phyloP scores from a whole-genome alignment of 768 basidiomycete species.

The Tulasnella calospora region DNA sequence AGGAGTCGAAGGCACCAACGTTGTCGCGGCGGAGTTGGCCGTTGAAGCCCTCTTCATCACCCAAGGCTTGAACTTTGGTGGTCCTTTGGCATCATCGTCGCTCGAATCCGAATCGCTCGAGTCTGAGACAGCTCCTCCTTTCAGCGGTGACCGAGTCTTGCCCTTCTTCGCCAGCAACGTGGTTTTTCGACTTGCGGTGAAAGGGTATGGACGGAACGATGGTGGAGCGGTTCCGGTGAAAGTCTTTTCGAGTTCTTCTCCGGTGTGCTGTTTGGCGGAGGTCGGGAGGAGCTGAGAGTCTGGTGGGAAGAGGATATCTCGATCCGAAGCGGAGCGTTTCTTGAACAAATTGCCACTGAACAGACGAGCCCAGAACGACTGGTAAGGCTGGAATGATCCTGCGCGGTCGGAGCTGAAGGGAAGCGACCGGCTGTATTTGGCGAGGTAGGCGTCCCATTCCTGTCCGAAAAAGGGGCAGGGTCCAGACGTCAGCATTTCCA shows the following conservation, averaged over 20 bases:
- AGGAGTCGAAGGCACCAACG: background rate
- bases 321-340: background rate
- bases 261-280: background rate
- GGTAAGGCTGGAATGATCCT: constrained; percentile 52
- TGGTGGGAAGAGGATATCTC: constrained; percentile 19
- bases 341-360: constrained; percentile 34
- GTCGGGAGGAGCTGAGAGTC: constrained; percentile 19
- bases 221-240: background rate
- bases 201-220: constrained; percentile 3
- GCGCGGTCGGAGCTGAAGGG: constrained; percentile 48
- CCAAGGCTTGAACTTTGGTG: constrained; percentile 19
- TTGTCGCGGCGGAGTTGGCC: background rate
- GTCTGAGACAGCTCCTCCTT: background rate
- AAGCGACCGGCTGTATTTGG: constrained; percentile 51
- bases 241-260: background rate
- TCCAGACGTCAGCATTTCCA: background rate
- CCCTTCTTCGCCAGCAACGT: background rate
- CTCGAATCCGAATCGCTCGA: constrained; percentile 7
- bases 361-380: constrained; percentile 52
- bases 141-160: constrained; percentile 6
- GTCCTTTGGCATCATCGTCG: background rate
- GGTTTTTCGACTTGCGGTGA: background rate
- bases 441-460: constrained; percentile 68
- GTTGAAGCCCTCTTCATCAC: constrained; percentile 5
- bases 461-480: background rate